phyloP scores from a whole-genome alignment of 345 rosid species.

The Brassica nigra region DNA sequence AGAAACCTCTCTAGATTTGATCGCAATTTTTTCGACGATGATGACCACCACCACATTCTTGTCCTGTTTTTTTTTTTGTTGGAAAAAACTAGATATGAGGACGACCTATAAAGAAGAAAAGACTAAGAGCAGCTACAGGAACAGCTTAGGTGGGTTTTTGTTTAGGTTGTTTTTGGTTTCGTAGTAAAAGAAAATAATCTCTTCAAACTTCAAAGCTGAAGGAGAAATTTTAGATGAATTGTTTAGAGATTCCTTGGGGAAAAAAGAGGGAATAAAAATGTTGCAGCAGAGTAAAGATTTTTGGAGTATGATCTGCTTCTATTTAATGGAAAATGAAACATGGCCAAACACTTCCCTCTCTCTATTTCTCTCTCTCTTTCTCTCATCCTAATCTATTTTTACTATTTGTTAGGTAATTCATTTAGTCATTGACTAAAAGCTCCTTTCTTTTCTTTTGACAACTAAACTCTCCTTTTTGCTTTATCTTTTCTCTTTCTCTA shows the following conservation, averaged over 20 bases:
- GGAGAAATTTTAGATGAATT: not conserved
- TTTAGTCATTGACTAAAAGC: conserved; percentile 1
- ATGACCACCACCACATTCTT: conserved; percentile 36
- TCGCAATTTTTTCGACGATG: conserved; percentile 16
- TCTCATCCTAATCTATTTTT: conserved; percentile 18
- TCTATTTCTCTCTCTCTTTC: not conserved
- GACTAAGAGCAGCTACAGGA: not conserved
- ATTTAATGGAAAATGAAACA: conserved; percentile 30
- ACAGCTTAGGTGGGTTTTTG: not conserved
- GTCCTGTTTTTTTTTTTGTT: not conserved
- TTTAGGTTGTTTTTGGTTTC: not conserved
- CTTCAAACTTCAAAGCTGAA: not conserved
- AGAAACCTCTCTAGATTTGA: conserved; percentile 56
- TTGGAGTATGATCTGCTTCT: conserved; percentile 20
- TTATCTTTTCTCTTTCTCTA: not conserved
- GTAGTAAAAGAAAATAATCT: not conserved
- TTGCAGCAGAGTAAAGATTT: conserved; percentile 3
- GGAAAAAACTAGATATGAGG: not conserved
- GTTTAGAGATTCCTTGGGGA: not conserved
- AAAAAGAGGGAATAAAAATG: not conserved
- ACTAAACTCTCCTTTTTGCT: not conserved
- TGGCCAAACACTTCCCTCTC: conserved; percentile 26
- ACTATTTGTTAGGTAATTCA: conserved; percentile 1
- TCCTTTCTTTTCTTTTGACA: not conserved
- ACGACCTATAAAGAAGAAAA: not conserved